Conservation (phyloP, 805 yeast genomes). For the Zygoascus biomembranicola region DNA sequence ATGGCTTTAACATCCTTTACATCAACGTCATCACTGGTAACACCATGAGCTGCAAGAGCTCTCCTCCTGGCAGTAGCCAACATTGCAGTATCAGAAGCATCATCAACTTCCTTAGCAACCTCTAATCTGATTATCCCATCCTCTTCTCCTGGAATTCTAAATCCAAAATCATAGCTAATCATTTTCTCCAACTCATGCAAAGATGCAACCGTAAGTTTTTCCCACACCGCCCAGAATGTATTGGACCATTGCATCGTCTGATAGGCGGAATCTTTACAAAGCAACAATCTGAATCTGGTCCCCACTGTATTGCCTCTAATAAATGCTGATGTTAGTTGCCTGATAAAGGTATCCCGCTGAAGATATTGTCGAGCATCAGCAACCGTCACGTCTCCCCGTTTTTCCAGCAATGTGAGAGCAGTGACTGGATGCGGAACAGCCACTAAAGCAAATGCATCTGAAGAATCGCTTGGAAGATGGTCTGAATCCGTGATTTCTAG, state of each 20-base stretch:
- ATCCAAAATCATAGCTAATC: slow-evolving; percentile 17
- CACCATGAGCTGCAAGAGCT: background rate
- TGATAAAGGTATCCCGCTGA: slow-evolving; percentile 5
- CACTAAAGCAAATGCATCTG: slow-evolving; percentile 10
- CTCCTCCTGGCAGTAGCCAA: background rate
- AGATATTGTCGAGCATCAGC: slow-evolving; percentile 5
- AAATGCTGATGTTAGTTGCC: slow-evolving; percentile 10
- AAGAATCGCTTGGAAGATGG: slow-evolving; percentile 1
- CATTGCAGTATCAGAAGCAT: background rate
- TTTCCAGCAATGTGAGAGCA: slow-evolving; percentile 7
- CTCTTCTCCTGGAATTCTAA: slow-evolving; percentile 3
- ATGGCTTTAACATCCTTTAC: slow-evolving; percentile 4
- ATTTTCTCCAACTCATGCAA: slow-evolving; percentile 1
- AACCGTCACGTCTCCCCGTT: slow-evolving; percentile 6
- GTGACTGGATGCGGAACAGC: slow-evolving; percentile 16
- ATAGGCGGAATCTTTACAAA: slow-evolving; percentile 15
- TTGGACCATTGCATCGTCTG: slow-evolving; percentile 7
- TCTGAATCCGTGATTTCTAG: background rate
- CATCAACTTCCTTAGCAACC: background rate
- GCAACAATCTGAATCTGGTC: slow-evolving; percentile 8
- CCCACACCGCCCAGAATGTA: slow-evolving; percentile 16
- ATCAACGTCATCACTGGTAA: background rate
- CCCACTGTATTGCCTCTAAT: slow-evolving; percentile 11
- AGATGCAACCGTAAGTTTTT: slow-evolving; percentile 5
- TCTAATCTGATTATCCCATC: background rate